Evolutionary conservation across 768 basidiomycete genomes (phyloP), one percentile per base, ranked within the genome.

Genomic region (Suillus decipiens): DNA sequence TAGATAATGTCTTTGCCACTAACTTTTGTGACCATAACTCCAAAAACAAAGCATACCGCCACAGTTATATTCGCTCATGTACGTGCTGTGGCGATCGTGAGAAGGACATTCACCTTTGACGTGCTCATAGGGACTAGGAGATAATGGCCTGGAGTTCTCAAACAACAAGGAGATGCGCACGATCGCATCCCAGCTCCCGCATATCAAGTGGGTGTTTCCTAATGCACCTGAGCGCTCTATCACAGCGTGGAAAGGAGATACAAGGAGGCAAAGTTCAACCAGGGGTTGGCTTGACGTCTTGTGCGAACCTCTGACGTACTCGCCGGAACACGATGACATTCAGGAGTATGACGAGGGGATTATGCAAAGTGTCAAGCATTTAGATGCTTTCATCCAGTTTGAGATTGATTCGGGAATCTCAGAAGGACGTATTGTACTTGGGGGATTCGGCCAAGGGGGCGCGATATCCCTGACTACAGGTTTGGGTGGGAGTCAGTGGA

Each of bases 11-110:
- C 56, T 36, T 7, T 50, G 50, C 66, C 76, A 12, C 77, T 88
- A 59, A 82, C 83, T 68, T 81, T 73, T 70, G 71, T 87, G 64
- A 79, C 79, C 33, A 77, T 89, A 37, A 77, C 84, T 31, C 78
- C 89, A 4, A 67, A 76, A 41, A 67, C 79, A 33, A 86, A 83
- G 67, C 93, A 95, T 73, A 87, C 89, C 7, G 90, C 92, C 6
- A 93, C 92, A 1, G 84, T 95, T 66, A 89, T 95, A 69, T 92
- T 95, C 75, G 76, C 92, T 39, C 93, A 95, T 81, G 93, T 92
- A 70, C 67, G 89, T 65, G 28, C 43, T 34, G 41, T 34, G 37
- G 12, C 9, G 22, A 19, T 33, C 47, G 34, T 12, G 22, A 45
- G 12, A 63, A 17, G 17, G 33, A 45, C 56, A 65, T 61, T 48